Conservation (phyloP, 345 rosid genomes). For the Salix udensis region DNA sequence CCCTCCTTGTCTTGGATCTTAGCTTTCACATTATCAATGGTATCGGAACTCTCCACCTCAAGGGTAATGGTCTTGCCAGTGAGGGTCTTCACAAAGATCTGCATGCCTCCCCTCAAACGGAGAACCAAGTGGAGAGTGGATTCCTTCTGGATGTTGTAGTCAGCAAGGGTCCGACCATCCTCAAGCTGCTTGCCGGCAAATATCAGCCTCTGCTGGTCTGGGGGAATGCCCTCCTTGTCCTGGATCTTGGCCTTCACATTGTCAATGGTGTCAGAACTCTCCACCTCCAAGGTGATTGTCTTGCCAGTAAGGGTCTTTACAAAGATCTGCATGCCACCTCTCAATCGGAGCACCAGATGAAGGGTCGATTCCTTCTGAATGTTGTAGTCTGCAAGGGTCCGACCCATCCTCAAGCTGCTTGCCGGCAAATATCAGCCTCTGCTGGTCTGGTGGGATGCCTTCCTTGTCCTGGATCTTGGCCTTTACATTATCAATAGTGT, state of each 20-base stretch:
- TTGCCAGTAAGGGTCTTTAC: slow-evolving; percentile 39
- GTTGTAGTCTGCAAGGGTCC: slow-evolving; percentile 22
- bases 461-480: slow-evolving; percentile 34
- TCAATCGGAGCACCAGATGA: slow-evolving; percentile 22
- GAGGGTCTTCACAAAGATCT: slow-evolving; percentile 37
- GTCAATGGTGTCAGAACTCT: slow-evolving; percentile 37
- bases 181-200: slow-evolving; percentile 43
- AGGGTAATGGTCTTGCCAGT: slow-evolving; percentile 40
- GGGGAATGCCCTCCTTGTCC: slow-evolving; percentile 41
- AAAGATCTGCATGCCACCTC: slow-evolving; percentile 39
- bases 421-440: slow-evolving; percentile 27
- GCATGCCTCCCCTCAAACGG: slow-evolving; percentile 36
- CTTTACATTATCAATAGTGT: slow-evolving; percentile 27
- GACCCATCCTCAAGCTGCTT: slow-evolving; percentile 26
- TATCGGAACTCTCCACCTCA: slow-evolving; percentile 39
- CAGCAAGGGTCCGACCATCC: slow-evolving; percentile 38
- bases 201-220: slow-evolving; percentile 38
- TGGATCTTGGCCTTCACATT: slow-evolving; percentile 41
- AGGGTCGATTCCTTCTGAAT: slow-evolving; percentile 27
- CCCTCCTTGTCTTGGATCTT: slow-evolving; percentile 44
- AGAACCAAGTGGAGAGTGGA: slow-evolving; percentile 40
- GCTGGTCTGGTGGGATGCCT: slow-evolving; percentile 26
- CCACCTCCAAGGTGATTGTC: slow-evolving; percentile 38
- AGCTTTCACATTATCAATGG: slow-evolving; percentile 33
- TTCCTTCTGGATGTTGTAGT: slow-evolving; percentile 40